These are phyloP conservation scores for Cyclotella baltica DNA, from an alignment of 108 stramenopile genomes.

Conservation along the genomic window DNA sequence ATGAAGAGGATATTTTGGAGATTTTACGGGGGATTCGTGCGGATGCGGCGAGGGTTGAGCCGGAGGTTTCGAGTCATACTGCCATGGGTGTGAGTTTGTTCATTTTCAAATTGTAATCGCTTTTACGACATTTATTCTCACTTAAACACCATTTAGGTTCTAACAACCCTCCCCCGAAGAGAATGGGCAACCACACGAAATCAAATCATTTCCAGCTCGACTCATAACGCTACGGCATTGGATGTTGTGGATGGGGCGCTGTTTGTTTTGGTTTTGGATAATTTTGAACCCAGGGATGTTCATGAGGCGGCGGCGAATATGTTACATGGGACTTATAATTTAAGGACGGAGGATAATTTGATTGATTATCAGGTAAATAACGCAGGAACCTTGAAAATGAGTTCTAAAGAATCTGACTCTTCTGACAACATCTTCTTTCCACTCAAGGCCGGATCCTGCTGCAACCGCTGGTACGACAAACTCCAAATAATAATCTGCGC, in stretches of 20 bases:
- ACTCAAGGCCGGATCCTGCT: slow-evolving; percentile 71
- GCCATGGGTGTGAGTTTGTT: slow-evolving; percentile 62
- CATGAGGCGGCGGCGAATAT: slow-evolving; percentile 87
- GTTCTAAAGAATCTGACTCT: not conserved
- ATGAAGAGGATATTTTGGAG: slow-evolving; percentile 77
- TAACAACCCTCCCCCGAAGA: slow-evolving; percentile 77
- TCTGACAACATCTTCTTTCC: not conserved
- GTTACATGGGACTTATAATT: slow-evolving; percentile 83
- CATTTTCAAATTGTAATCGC: not conserved
- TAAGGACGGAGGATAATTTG: slow-evolving; percentile 46
- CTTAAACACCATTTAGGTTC: slow-evolving; percentile 29
- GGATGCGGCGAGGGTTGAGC: slow-evolving; percentile 53
- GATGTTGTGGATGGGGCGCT: slow-evolving; percentile 81
- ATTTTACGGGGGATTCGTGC: slow-evolving; percentile 75
- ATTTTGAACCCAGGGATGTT: slow-evolving; percentile 68
- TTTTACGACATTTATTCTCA: not conserved
- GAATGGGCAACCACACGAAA: slow-evolving; percentile 81
- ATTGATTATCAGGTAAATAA: slow-evolving; percentile 52
- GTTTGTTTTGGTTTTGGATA: slow-evolving; percentile 86
- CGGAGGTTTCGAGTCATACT: slow-evolving; percentile 48
- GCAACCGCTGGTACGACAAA: slow-evolving; percentile 93
- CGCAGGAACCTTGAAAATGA: not conserved
- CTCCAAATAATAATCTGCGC: slow-evolving; percentile 68
- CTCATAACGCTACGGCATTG: slow-evolving; percentile 66
- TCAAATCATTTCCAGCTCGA: slow-evolving; percentile 48